A percentile compares a stretch with the other conserved stretches of the same genome.
Conservation (phyloP, 2,329 filamentous ascomycete genomes). For the Capronia coronata region DNA sequence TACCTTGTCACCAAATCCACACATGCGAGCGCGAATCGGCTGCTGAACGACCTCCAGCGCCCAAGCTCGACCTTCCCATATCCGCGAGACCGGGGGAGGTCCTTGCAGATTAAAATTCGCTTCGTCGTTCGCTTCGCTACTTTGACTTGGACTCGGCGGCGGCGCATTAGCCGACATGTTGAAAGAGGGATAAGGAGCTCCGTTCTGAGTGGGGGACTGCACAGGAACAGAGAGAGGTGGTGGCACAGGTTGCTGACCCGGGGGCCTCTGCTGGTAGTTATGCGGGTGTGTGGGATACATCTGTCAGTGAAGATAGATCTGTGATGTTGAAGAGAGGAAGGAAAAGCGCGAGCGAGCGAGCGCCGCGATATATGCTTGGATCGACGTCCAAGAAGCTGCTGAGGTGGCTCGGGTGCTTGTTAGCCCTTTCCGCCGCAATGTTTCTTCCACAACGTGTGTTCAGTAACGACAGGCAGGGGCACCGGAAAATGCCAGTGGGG, state of each 20-base stretch:
- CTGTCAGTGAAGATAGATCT: not conserved
- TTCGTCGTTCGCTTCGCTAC: constrained; percentile 27
- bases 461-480: constrained; percentile 12
- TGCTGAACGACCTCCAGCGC: constrained; percentile 81
- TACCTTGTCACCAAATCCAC: constrained; percentile 97
- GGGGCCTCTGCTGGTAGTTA: constrained; percentile 9
- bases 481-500: not conserved
- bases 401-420: not conserved
- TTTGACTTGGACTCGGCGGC: constrained; percentile 35
- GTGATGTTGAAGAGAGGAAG: not conserved
- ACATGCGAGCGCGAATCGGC: constrained; percentile 90
- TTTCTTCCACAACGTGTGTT: not conserved
- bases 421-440: constrained; percentile 6
- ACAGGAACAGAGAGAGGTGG: constrained; percentile 8
- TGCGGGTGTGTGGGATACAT: constrained; percentile 17
- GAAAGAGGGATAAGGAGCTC: constrained; percentile 11
- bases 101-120: constrained; percentile 25
- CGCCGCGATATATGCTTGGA: not conserved
- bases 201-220: constrained; percentile 1
- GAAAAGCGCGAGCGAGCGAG: not conserved
- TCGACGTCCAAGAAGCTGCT: not conserved
- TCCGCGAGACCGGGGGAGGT: constrained; percentile 37
- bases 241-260: constrained; percentile 4
- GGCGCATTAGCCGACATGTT: constrained; percentile 26
- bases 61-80: constrained; percentile 41